Conservation (phyloP, 1,139 yeast species). For the Geotrichum candidum region DNA sequence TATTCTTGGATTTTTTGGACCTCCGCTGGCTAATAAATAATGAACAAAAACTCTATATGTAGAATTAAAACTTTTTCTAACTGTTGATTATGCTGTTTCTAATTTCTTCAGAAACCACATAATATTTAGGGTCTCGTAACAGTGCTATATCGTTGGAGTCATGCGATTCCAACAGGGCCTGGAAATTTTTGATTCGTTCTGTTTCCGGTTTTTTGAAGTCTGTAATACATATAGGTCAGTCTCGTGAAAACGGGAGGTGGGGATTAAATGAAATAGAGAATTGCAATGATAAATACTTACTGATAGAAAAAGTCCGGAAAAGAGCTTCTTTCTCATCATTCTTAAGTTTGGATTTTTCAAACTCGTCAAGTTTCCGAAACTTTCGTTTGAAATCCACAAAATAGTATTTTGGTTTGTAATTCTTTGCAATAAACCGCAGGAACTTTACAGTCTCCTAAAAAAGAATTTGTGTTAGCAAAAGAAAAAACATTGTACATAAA, state of each 20-base stretch:
- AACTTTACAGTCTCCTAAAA: slow-evolving; percentile 28
- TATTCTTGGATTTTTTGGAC: too few species aligned
- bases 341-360: slow-evolving; percentile 30
- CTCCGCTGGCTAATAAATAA: too few species aligned
- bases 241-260: background rate
- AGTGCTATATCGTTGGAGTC: background rate
- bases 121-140: slow-evolving; percentile 10
- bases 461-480: background rate
- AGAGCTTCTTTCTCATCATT: slow-evolving; percentile 40
- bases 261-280: background rate
- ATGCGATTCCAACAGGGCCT: slow-evolving; percentile 1
- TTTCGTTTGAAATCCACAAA: slow-evolving; percentile 46
- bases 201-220: slow-evolving; percentile 13
- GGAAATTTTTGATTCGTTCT: slow-evolving; percentile 3
- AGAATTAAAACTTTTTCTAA: background rate
- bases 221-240: background rate
- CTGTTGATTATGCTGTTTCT: background rate
- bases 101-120: slow-evolving; percentile 4
- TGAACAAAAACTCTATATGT: background rate
- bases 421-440: slow-evolving; percentile 33
- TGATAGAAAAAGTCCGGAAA: slow-evolving; percentile 35
- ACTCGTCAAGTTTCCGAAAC: slow-evolving; percentile 31
- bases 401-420: slow-evolving; percentile 33
- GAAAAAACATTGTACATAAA: background rate
- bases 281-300: background rate